Evolutionary conservation across 768 basidiomycete genomes (phyloP).

Genomic region (Suillus bovinus): DNA sequence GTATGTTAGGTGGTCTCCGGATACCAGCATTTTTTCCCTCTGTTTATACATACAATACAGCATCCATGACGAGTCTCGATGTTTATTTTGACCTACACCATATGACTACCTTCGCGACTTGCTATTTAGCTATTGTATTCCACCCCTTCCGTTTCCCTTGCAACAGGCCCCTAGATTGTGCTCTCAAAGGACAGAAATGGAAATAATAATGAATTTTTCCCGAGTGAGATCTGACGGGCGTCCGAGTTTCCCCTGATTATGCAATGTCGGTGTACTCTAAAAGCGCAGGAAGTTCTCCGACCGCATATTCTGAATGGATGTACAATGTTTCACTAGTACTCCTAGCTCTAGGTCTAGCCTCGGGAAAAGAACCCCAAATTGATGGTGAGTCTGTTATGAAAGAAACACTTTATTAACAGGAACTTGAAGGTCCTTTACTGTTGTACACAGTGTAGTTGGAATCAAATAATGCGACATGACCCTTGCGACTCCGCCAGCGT

Average conservation of each 20-base stretch:
- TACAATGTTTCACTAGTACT: no score
- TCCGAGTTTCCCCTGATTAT: neutral
- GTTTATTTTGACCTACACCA: neutral
- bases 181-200: no score
- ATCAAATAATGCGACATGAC: neutral
- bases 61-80: neutral
- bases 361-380: neutral
- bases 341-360: neutral
- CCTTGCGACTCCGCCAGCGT: neutral
- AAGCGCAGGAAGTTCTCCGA: neutral
- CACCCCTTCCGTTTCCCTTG: neutral
- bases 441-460: neutral
- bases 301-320: neutral
- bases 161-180: no score
- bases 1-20: conserved; percentile 46
- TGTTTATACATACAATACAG: neutral
- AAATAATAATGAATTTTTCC: no score
- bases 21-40: neutral
- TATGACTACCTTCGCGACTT: neutral
- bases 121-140: neutral
- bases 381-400: neutral
- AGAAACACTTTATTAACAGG: neutral
- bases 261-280: neutral
- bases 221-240: no score
- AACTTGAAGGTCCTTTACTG: neutral